Conservation (phyloP, 345 rosid species). For the Rhizophora mangle region DNA sequence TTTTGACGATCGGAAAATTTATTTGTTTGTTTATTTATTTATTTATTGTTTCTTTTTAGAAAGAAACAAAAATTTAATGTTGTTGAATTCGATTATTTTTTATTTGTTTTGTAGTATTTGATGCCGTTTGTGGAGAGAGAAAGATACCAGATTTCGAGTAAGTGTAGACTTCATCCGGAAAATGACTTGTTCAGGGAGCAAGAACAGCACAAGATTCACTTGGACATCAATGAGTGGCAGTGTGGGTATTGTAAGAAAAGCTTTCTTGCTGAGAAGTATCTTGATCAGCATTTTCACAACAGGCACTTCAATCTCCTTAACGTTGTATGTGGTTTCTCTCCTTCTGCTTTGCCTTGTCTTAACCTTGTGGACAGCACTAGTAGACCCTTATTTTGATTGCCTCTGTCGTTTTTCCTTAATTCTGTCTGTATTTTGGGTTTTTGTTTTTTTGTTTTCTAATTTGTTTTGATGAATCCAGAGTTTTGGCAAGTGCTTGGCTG, state of each 20-base stretch:
- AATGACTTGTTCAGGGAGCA: conserved; percentile 87
- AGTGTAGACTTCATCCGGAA: conserved; percentile 78
- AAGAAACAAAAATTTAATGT: not conserved
- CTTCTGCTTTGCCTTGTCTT: conserved; percentile 4
- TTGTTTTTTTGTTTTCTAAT: too few species aligned
- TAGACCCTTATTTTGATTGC: conserved; percentile 1
- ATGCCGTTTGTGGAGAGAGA: conserved; percentile 83
- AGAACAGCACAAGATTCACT: conserved; percentile 76
- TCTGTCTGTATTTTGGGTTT: not conserved
- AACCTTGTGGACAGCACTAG: conserved; percentile 6
- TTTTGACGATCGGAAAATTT: not conserved
- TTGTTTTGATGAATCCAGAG: conserved; percentile 48
- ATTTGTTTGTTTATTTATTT: too few species aligned
- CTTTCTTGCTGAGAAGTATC: conserved; percentile 73
- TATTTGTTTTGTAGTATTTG: conserved; percentile 52
- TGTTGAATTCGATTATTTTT: too few species aligned
- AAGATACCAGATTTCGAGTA: conserved; percentile 46
- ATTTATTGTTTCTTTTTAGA: not conserved
- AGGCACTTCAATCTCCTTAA: conserved; percentile 79
- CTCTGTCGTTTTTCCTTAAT: not conserved
- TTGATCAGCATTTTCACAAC: conserved; percentile 77
- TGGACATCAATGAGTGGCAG: conserved; percentile 73
- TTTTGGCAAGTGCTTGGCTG: conserved; percentile 78
- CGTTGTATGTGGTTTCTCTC: conserved; percentile 52
- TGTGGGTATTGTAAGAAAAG: conserved; percentile 96